Conservation (phyloP, 345 rosid species). For the Salix arbutifolia region DNA sequence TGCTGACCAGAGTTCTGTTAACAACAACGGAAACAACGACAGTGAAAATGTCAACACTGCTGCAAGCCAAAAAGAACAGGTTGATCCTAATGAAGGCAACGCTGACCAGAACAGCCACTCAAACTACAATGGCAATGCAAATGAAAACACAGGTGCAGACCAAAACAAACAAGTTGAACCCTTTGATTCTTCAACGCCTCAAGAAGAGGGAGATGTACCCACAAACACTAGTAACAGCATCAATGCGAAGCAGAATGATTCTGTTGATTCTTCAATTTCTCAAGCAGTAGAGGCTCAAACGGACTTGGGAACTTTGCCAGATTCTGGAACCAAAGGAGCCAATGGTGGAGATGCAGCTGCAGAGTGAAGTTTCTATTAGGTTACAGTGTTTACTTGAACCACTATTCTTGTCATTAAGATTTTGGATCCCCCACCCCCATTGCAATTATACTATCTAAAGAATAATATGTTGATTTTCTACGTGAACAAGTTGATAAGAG, state of each 20-base stretch:
- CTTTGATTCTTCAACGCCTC: slow-evolving; percentile 21
- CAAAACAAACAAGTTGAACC: slow-evolving; percentile 22
- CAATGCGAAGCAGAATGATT: slow-evolving; percentile 24
- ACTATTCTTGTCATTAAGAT: slow-evolving; percentile 3
- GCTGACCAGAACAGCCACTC: slow-evolving; percentile 16
- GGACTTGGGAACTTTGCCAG: slow-evolving; percentile 50
- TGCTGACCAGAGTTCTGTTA: neutral
- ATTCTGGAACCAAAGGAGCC: slow-evolving; percentile 29
- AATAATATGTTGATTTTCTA: neutral
- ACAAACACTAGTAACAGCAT: slow-evolving; percentile 23
- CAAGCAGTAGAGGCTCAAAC: slow-evolving; percentile 47
- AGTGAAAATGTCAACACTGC: slow-evolving; percentile 11
- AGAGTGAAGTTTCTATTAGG: slow-evolving; percentile 32
- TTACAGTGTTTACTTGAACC: neutral
- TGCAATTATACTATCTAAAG: neutral
- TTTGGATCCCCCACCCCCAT: neutral
- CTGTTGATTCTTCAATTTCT: slow-evolving; percentile 15
- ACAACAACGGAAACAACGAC: neutral
- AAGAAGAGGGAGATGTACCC: slow-evolving; percentile 27
- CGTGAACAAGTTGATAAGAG: neutral
- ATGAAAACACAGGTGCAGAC: slow-evolving; percentile 22
- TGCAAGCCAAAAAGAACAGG: slow-evolving; percentile 30
- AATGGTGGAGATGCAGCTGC: slow-evolving; percentile 42
- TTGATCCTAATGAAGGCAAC: slow-evolving; percentile 6
- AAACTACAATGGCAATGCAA: slow-evolving; percentile 1